Evolutionary conservation across 345 rosid species (phyloP).

Genomic region (Triadica sebifera): DNA sequence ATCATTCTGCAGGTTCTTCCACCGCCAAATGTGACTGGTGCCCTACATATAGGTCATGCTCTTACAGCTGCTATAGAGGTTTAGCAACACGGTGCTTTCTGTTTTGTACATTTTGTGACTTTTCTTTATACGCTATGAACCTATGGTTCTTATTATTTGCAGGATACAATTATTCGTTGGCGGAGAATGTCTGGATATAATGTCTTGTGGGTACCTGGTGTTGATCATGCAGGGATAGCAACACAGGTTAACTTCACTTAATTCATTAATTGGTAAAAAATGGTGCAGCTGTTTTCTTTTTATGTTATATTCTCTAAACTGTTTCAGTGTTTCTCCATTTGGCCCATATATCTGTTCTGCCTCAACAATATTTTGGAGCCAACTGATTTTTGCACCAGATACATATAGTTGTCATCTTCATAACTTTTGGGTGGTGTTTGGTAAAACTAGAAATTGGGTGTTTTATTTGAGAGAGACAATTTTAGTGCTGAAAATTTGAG

Average conservation of each 20-base stretch:
- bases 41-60: constrained; percentile 95
- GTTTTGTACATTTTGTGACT: not conserved
- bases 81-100: constrained; percentile 6
- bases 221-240: constrained; percentile 98
- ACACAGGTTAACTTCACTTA: constrained; percentile 61
- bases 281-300: too few relatives aligned
- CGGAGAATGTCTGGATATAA: constrained; percentile 95
- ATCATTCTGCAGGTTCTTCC: constrained; percentile 68
- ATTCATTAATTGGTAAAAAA: not conserved
- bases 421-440: too few relatives aligned
- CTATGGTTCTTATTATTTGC: constrained; percentile 13
- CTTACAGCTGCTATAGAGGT: constrained; percentile 87
- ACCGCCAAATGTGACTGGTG: constrained; percentile 99
- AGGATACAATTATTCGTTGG: constrained; percentile 94
- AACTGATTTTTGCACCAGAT: too few relatives aligned
- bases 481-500: too few relatives aligned
- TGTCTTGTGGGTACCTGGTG: constrained; percentile 93
- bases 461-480: too few relatives aligned
- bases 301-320: too few relatives aligned
- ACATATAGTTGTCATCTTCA: too few relatives aligned
- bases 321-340: too few relatives aligned
- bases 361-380: too few relatives aligned
- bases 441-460: too few relatives aligned
- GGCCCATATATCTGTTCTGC: too few relatives aligned
- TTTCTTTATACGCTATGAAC: constrained; percentile 6